Conservation (phyloP, 1,284 basidiomycete species). For the Moesziomyces sp. region DNA sequence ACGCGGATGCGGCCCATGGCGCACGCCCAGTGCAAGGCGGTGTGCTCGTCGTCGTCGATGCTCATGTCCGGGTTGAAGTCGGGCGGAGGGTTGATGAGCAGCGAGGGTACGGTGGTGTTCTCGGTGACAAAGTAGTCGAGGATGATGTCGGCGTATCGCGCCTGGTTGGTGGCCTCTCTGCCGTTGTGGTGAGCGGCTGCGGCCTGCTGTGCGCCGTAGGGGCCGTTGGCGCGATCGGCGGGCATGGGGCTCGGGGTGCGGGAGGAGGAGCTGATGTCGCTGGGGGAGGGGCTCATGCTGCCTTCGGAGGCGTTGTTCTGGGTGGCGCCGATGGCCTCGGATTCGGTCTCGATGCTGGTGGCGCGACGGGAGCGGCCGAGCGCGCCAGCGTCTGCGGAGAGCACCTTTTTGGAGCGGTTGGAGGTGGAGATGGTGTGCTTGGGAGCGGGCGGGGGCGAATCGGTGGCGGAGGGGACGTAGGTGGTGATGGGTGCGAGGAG, state of each 20-base stretch:
- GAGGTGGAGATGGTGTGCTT: slow-evolving; percentile 78
- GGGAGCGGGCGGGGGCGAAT: slow-evolving; percentile 91
- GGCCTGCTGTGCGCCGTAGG: slow-evolving; percentile 25
- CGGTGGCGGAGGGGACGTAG: slow-evolving; percentile 83
- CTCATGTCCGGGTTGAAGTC: slow-evolving; percentile 96
- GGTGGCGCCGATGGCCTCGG: slow-evolving; percentile 48
- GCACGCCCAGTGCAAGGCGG: slow-evolving; percentile 97
- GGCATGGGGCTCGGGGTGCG: slow-evolving; percentile 82
- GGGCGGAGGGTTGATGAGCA: slow-evolving; percentile 86
- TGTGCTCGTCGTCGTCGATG: slow-evolving; percentile 98
- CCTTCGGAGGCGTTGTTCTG: slow-evolving; percentile 71
- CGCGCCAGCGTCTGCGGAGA: slow-evolving; percentile 53
- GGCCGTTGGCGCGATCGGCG: slow-evolving; percentile 48
- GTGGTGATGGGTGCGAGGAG: slow-evolving; percentile 94
- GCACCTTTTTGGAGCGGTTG: slow-evolving; percentile 58
- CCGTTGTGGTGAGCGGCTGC: slow-evolving; percentile 25
- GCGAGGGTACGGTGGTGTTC: slow-evolving; percentile 87
- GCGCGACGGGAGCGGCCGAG: slow-evolving; percentile 56
- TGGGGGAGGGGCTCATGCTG: slow-evolving; percentile 82
- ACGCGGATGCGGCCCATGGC: slow-evolving; percentile 98
- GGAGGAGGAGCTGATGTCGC: slow-evolving; percentile 84
- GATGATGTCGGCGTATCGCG: slow-evolving; percentile 88
- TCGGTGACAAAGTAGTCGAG: slow-evolving; percentile 99
- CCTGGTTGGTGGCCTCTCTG: slow-evolving; percentile 44
- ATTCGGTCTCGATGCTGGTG: slow-evolving; percentile 64